Evolutionary conservation across 169 alveolate genomes (phyloP), one percentile per base, ranked within the genome.

Genomic region (Plasmodium berghei): DNA sequence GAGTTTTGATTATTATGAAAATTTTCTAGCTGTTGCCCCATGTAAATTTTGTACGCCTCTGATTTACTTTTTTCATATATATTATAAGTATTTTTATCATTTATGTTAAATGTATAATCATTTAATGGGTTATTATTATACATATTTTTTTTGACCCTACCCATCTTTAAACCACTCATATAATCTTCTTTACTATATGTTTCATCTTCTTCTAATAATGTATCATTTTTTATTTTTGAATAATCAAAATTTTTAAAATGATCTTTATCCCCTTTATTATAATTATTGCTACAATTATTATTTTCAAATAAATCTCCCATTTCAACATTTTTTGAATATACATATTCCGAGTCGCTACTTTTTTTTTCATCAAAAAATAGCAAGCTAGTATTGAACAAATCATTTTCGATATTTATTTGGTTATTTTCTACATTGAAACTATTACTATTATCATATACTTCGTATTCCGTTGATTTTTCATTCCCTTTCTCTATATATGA

Each of bases 161-260:
- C 8, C 42, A 34, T 34, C 62, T 83, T 83, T 56, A 83, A 54
- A 5, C 90, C 90, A 56, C 86, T 83, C 42, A 62, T 59, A 83
- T 69, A 83, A 69, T 83, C 90, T 54, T 83, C 73, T 42, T 61
- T n/a, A 24, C 72, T 22, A 54, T 83, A 83, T 10, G 90, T 83
- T 28, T 83, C 90, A 20, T 83, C 90, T 52, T 83, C 90, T 5
- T 83, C 86, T 49, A 83, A 58, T 45, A 83, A 20, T 56, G 62
- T 26, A 61, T 69, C 77, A 5, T 18, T 63, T 46, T 83, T 83
- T 18, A 56, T 49, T 18, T 83, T 83, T 16, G 83, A 67, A 56
- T 83, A 83, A 34, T 70, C 85, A 49, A 26, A 59, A 10, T 55
- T 24, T 83, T 83, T 67, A 49, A 69, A 66, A 24, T 54, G 20